Evolutionary conservation across 139 green algal genomes (phyloP).

Genomic region (Chlorella sp.): DNA sequence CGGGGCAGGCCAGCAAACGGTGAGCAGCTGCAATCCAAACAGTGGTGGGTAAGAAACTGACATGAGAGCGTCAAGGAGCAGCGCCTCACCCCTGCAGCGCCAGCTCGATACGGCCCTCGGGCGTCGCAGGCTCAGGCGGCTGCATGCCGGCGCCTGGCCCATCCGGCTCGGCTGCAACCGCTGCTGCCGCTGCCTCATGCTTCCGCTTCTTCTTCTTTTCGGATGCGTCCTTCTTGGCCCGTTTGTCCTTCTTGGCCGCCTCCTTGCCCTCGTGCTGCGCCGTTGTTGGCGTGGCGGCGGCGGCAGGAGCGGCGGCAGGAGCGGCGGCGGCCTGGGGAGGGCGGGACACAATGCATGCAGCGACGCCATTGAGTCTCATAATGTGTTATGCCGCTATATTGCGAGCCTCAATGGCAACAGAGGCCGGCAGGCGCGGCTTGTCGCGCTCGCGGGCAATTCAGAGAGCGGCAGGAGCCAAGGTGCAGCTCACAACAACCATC

Average conservation of each 20-base stretch:
- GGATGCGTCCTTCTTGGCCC: neutral
- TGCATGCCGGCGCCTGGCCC: neutral
- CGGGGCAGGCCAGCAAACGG: neutral
- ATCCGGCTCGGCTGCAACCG: neutral
- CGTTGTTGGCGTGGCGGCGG: neutral
- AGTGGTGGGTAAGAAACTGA: no score
- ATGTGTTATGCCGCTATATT: no score
- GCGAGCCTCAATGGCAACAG: no score
- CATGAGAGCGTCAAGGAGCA: neutral
- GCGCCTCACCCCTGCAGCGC: no score
- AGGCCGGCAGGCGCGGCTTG: no score
- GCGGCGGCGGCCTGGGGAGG: no score
- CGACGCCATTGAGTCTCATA: no score
- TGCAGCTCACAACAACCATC: no score
- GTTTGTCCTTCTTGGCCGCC: neutral
- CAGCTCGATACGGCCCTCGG: neutral
- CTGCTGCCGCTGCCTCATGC: neutral
- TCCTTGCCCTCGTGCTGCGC: neutral
- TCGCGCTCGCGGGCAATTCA: no score
- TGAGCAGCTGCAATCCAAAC: neutral
- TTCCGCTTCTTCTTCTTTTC: slow-evolving; percentile 22
- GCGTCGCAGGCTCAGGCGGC: neutral
- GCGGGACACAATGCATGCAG: no score
- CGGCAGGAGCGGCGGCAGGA: neutral
- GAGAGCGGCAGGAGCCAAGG: no score